phyloP scores from a whole-genome alignment of 495 filamentous ascomycete genomes.

The Cercophora newfieldiana region DNA sequence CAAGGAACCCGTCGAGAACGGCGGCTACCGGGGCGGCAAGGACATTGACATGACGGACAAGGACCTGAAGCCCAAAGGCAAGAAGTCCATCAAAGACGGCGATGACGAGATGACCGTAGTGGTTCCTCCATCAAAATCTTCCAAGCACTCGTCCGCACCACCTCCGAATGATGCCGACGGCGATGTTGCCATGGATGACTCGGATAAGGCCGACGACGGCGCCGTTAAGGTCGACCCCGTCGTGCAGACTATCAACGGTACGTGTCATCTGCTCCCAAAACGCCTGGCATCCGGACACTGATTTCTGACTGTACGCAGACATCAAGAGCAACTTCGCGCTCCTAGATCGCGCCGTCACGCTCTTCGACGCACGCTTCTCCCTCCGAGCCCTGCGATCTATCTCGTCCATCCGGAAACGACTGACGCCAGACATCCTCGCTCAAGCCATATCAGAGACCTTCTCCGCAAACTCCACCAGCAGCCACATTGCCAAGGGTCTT shows the following conservation, averaged over 20 bases:
- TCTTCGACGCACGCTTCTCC: slow-evolving; percentile 94
- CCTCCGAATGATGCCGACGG: slow-evolving; percentile 64
- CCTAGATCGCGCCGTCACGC: slow-evolving; percentile 84
- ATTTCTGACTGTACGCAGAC: slow-evolving; percentile 51
- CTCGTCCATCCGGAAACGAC: slow-evolving; percentile 88
- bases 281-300: background rate
- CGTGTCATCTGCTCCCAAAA: slow-evolving; percentile 17
- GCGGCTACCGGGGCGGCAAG: slow-evolving; percentile 71
- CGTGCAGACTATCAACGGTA: slow-evolving; percentile 55
- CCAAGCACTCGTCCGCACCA: slow-evolving; percentile 61
- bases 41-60: slow-evolving; percentile 83
- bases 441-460: slow-evolving; percentile 82
- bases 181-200: slow-evolving; percentile 72
- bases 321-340: slow-evolving; percentile 92
- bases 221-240: slow-evolving; percentile 70
- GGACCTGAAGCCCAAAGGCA: slow-evolving; percentile 65
- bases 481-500: slow-evolving; percentile 65
- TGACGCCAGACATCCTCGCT: slow-evolving; percentile 76
- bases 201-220: slow-evolving; percentile 55
- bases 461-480: slow-evolving; percentile 54
- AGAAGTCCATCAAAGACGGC: slow-evolving; percentile 59
- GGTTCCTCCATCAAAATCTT: slow-evolving; percentile 74
- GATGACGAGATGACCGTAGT: slow-evolving; percentile 86
- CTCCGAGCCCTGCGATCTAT: slow-evolving; percentile 91
- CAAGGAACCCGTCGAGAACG: slow-evolving; percentile 71